Evolutionary conservation across 106 monocot species (phyloP), one percentile per base, ranked within the genome.

Genomic region (Gastrodia elata): DNA sequence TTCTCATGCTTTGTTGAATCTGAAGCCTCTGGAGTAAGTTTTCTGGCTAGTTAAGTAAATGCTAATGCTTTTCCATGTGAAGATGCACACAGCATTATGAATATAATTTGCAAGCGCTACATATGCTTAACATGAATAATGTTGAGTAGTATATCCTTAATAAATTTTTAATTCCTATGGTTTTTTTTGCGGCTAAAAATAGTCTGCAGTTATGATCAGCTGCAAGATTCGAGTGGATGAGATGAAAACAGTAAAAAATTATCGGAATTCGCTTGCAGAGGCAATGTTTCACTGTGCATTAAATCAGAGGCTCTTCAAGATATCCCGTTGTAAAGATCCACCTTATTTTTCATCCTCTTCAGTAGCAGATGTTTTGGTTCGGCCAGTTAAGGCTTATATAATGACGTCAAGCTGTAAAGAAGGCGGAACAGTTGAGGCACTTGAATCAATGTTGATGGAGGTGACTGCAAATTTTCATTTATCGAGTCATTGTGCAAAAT

Each of bases 1-100:
- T 91, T 91, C 85, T 98, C 98, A 8, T 98, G 98, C 73, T 93
- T 98, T 79, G 87, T 98, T 73, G 98, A 98, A 82, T 98, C 98
- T 78, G 97, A 98, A 85, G 97, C 97, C 77, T 90, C 88, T 70
- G 98, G 98, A 81, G 98, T 98, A 78, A 82, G 91, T 81, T 55
- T 44, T 71, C 40, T 9, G 32, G 6, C 7, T 36, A 46, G 22
- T 75, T 1, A 36, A 34, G 27, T 25, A 41, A 68, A 61, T 78
- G 33, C 40, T 33, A 52, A 34, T 70, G 20, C 18, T 27, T 76
- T 8, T 68, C 10, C 15, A 25, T 36, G 26, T 68, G 18, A 25
- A 36, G 2, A 6, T 8, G 16, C 27, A 74, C 39, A 46, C 10
- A 61, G 22, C 41, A 24, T 41, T 18, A 27, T 52, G 22, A 43